Evolutionary conservation across 305 asterid species (phyloP).

Genomic region (Solanum hybrid): DNA sequence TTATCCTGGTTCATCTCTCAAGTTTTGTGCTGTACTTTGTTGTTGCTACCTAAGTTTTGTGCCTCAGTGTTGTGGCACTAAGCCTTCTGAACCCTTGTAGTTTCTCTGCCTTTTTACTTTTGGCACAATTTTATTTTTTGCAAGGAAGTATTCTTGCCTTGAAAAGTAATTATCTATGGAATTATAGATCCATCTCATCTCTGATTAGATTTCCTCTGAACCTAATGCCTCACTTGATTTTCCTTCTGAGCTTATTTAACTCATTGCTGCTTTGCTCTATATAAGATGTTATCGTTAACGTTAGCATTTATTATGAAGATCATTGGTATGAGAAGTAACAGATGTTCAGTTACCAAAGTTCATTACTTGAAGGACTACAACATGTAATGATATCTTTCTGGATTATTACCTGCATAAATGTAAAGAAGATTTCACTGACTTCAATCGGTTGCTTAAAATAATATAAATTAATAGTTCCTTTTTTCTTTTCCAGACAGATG

Average conservation of each 20-base stretch:
- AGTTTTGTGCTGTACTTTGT: neutral
- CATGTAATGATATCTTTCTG: neutral
- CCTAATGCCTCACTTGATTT: neutral
- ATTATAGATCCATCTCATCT: neutral
- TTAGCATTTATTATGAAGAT: neutral
- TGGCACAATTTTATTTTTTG: neutral
- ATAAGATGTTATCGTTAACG: neutral
- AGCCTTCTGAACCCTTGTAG: neutral
- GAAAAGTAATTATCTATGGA: neutral
- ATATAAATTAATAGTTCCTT: neutral
- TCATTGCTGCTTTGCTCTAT: neutral
- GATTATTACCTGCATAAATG: neutral
- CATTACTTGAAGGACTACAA: neutral
- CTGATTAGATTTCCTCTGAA: neutral
- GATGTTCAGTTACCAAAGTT: neutral
- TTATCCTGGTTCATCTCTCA: neutral
- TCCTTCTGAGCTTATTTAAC: neutral
- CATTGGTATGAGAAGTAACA: constrained; percentile 2
- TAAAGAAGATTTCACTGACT: neutral
- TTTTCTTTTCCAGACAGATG: constrained; percentile 74
- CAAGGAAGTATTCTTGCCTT: neutral
- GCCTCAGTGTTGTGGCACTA: neutral
- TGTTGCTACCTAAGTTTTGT: neutral
- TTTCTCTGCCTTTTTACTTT: neutral
- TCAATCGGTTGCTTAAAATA: neutral